Evolutionary conservation across 2,329 filamentous ascomycete species (phyloP).

Genomic region (Colletotrichum tropicale): DNA sequence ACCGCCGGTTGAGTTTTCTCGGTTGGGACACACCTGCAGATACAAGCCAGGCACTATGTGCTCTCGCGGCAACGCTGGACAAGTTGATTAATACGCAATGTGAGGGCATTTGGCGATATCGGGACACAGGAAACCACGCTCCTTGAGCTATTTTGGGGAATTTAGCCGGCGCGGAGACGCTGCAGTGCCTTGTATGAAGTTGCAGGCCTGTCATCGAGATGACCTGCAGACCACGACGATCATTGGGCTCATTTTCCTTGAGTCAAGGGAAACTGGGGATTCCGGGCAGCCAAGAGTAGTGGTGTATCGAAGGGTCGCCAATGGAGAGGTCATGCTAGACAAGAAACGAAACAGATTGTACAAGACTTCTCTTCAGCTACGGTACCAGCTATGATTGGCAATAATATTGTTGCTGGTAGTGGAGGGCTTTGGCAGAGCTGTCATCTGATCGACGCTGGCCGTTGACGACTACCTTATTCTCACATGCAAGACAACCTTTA

Average conservation of each 20-base stretch:
- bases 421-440: background rate
- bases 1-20: background rate
- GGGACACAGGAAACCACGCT: background rate
- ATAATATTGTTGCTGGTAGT: background rate
- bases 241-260: background rate
- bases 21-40: background rate
- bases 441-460: background rate
- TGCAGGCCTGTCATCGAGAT: background rate
- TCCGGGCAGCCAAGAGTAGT: background rate
- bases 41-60: background rate
- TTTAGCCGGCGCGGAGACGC: constrained; percentile 5
- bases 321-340: background rate
- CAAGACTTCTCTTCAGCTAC: background rate
- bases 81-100: background rate
- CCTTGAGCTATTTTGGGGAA: background rate
- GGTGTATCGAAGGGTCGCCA: constrained; percentile 1
- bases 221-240: background rate
- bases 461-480: background rate
- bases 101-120: background rate
- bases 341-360: background rate
- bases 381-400: background rate
- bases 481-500: background rate
- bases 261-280: constrained; percentile 1
- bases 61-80: background rate
- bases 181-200: background rate